Base-by-base conservation (phyloP, 75 land plant genomes). In the Cunninghamia lanceolata region DNA sequence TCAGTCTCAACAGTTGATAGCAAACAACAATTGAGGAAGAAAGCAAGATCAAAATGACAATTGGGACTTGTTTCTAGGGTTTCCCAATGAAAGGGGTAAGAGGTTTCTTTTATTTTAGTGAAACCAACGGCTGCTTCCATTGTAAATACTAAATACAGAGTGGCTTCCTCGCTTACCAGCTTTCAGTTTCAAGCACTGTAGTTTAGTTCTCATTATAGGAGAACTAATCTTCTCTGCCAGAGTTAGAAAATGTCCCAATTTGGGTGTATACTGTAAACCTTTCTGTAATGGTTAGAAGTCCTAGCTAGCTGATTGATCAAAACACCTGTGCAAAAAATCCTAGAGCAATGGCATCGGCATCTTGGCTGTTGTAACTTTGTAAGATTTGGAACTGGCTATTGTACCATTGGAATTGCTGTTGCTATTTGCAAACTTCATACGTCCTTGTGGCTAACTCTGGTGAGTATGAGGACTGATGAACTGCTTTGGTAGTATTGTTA, bases 1-100 rank as follows among this genome's bases (percentile, higher is more conserved):
- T 52, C 87, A 82, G 53, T 28, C 90, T 9, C 93, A 92, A 78
- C 90, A 87, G 78, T 35, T 87, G 88, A 70, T 92, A 63, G 88
- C 86, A 83, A 87, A 86, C 38, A 84, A 88, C 78, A 86, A 83
- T 74, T 82, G 82, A 89, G 82, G 30, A 43, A 43, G 47, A 11
- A 45, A 80, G 16, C 36, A 28, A 80, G 3, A 13, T n/a, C 14
- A 45, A 80, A 43, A 45, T 42, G 30, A 47, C n/a, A 45, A 73
- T 45, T 45, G 82, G 46, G 50, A 43, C n/a, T 45, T 28, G 30
- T 43, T 28, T 80, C 3, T 13, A 80, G 47, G 34, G 1, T 21
- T 45, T 43, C 15, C 45, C 30, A 28, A 43, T 42, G 82, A 30
- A 10, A n/a, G n/a, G 13, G 5, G 46, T 25, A 40, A 45, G 47